phyloP scores from a whole-genome alignment of 1,284 basidiomycete genomes.

The Ganoderma meredithae region DNA sequence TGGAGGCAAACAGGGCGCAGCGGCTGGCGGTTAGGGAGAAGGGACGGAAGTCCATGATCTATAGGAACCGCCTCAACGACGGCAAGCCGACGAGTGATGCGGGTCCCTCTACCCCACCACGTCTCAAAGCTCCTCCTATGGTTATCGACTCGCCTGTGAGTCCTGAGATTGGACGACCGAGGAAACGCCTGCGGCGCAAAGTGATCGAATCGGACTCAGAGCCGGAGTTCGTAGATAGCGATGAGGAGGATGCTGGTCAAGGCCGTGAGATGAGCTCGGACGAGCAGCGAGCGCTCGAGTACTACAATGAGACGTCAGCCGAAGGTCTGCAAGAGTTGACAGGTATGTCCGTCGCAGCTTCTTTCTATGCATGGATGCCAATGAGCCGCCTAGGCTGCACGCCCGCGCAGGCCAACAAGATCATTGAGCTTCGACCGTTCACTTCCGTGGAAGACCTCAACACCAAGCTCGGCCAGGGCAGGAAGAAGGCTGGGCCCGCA shows the following conservation, averaged over 20 bases:
- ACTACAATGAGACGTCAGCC: conserved; percentile 82
- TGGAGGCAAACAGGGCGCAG: conserved; percentile 70
- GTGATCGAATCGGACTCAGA: conserved; percentile 77
- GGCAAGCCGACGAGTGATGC: conserved; percentile 30
- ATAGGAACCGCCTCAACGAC: conserved; percentile 68
- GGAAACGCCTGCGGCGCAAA: conserved; percentile 62
- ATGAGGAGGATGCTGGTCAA: conserved; percentile 39
- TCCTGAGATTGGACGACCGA: conserved; percentile 48
- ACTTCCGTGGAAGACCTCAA: conserved; percentile 80
- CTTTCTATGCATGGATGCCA: conserved; percentile 12
- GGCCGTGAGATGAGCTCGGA: conserved; percentile 35
- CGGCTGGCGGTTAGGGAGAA: conserved; percentile 70
- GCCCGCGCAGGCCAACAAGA: conserved; percentile 81
- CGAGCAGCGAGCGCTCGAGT: conserved; percentile 71
- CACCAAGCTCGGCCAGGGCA: conserved; percentile 80
- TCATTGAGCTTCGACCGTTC: conserved; percentile 88
- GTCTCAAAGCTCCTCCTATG: conserved; percentile 28
- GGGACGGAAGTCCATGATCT: conserved; percentile 80
- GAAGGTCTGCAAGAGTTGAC: conserved; percentile 90
- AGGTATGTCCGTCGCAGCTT: conserved; percentile 58
- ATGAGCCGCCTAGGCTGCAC: conserved; percentile 73
- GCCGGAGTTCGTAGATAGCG: conserved; percentile 47
- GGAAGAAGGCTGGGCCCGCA: conserved; percentile 79
- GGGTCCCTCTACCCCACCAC: conserved; percentile 29
- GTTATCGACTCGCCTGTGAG: conserved; percentile 40